Conservation (phyloP, 2,329 filamentous ascomycete species). For the Blastomyces emzantsi region DNA sequence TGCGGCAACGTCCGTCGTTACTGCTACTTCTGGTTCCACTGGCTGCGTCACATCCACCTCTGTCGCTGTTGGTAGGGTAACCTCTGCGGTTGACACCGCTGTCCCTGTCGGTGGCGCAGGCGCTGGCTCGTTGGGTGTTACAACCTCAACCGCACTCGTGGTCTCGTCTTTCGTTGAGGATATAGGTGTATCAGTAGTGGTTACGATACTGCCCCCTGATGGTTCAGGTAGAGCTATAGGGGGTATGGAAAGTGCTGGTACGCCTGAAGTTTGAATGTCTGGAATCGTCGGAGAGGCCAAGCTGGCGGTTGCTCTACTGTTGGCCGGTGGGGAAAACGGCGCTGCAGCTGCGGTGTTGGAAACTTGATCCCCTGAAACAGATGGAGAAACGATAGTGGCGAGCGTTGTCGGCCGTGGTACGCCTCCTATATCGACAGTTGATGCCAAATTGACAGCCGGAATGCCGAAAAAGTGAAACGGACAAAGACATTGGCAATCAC, state of each 20-base stretch:
- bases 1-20: background rate
- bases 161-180: background rate
- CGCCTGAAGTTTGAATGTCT: background rate
- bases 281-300: background rate
- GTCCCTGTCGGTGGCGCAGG: background rate
- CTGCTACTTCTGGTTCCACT: background rate
- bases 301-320: background rate
- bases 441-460: conserved; percentile 5
- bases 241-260: background rate
- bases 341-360: background rate
- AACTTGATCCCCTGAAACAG: background rate
- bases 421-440: background rate
- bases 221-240: background rate
- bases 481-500: conserved; percentile 7
- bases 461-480: conserved; percentile 7
- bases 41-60: background rate
- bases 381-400: conserved; percentile 2
- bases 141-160: background rate
- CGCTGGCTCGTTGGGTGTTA: background rate
- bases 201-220: background rate
- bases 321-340: background rate
- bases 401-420: background rate
- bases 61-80: background rate
- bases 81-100: background rate
- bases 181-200: background rate